phyloP scores from a whole-genome alignment of 1,284 basidiomycete species.

The Fomitopsis betulina region DNA sequence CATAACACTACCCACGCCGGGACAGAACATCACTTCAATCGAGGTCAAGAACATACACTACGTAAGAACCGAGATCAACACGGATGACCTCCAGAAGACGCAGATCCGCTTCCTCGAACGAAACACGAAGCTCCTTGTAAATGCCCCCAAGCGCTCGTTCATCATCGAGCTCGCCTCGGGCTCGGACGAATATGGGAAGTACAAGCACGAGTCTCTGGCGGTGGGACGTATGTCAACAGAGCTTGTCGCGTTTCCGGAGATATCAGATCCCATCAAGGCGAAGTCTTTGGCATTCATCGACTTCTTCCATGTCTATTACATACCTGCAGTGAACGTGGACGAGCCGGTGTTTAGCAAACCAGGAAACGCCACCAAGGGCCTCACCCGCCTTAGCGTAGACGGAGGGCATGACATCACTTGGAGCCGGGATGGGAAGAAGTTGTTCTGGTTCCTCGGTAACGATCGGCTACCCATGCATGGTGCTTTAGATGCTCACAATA shows the following conservation, averaged over 20 bases:
- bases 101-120: conserved; percentile 49
- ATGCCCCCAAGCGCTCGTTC: conserved; percentile 48
- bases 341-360: conserved; percentile 64
- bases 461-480: neutral
- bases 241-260: conserved; percentile 36
- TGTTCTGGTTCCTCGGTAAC: conserved; percentile 72
- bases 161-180: conserved; percentile 48
- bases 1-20: conserved; percentile 45
- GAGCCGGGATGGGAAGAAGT: conserved; percentile 53
- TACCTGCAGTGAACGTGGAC: conserved; percentile 34
- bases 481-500: neutral
- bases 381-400: conserved; percentile 60
- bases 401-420: conserved; percentile 67
- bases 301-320: conserved; percentile 59
- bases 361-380: conserved; percentile 53
- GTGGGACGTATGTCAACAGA: conserved; percentile 53
- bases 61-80: conserved; percentile 17
- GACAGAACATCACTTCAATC: conserved; percentile 15
- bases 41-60: conserved; percentile 21
- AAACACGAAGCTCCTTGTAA: conserved; percentile 50
- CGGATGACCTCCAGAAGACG: conserved; percentile 17
- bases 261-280: conserved; percentile 8
- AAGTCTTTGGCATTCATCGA: conserved; percentile 56
- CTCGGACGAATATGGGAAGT: conserved; percentile 44
- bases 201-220: conserved; percentile 44